phyloP scores from a whole-genome alignment of 768 basidiomycete genomes.

The Paxillus rubicundulus region DNA sequence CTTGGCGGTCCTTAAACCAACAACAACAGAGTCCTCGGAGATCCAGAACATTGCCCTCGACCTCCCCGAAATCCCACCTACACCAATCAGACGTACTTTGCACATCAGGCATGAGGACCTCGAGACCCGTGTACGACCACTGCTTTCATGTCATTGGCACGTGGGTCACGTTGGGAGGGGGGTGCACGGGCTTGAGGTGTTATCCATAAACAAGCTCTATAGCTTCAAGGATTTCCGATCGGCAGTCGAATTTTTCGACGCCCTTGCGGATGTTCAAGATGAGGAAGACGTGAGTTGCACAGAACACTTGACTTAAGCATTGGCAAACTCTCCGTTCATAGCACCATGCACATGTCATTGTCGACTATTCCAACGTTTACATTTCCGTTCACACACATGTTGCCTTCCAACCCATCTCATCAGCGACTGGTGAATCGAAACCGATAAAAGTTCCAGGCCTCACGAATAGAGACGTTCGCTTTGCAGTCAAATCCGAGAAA shows the following conservation, averaged over 20 bases:
- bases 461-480: constrained; percentile 49
- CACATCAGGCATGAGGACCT: constrained; percentile 35
- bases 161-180: constrained; percentile 13
- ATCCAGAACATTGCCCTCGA: constrained; percentile 9
- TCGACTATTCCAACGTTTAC: constrained; percentile 23
- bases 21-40: constrained; percentile 15
- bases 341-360: constrained; percentile 32
- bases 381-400: constrained; percentile 28
- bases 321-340: constrained; percentile 8
- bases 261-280: constrained; percentile 24
- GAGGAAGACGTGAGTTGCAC: constrained; percentile 31
- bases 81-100: constrained; percentile 34
- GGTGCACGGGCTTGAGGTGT: constrained; percentile 11
- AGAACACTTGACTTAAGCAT: neutral
- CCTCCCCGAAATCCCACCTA: constrained; percentile 25
- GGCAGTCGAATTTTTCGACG: constrained; percentile 28
- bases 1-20: neutral
- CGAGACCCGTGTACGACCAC: constrained; percentile 34
- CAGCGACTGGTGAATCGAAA: constrained; percentile 10
- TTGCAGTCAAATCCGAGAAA: constrained; percentile 44
- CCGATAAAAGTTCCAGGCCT: constrained; percentile 37
- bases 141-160: constrained; percentile 33
- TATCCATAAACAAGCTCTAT: constrained; percentile 29
- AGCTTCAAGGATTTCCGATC: constrained; percentile 23
- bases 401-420: constrained; percentile 15